These are phyloP conservation scores for Skeletonema grethae DNA, from an alignment of 108 stramenopile species.

Conservation along the genomic window DNA sequence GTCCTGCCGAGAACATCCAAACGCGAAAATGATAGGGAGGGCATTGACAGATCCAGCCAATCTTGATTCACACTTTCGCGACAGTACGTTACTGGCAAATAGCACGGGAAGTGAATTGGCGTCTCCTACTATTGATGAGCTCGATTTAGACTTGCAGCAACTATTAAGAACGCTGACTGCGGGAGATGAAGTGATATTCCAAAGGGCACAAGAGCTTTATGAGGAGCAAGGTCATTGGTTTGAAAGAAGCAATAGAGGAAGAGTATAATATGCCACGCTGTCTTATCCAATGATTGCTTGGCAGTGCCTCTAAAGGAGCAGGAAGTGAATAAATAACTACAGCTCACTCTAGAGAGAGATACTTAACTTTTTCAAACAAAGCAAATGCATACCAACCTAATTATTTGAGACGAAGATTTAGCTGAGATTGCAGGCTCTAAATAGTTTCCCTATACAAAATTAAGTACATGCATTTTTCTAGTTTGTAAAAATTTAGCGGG, in stretches of 20 bases:
- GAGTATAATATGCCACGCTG: no score
- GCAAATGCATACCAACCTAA: no score
- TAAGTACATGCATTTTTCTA: no score
- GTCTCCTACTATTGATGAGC: conserved; percentile 14
- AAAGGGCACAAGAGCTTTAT: conserved; percentile 18
- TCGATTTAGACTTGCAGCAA: conserved; percentile 27
- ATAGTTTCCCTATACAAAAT: not conserved
- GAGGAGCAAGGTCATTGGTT: conserved; percentile 19
- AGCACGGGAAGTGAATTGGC: conserved; percentile 7
- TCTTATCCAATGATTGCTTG: no score
- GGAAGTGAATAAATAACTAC: no score
- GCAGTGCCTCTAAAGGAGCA: no score
- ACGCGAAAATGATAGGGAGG: not conserved
- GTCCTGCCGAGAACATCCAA: conserved; percentile 2
- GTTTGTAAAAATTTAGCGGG: no score
- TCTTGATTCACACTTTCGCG: not conserved
- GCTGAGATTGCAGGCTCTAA: no score
- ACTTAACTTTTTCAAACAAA: no score
- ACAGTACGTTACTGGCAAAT: not conserved
- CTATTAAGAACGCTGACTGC: conserved; percentile 18
- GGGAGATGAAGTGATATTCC: conserved; percentile 27
- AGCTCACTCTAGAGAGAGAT: no score
- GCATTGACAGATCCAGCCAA: not conserved
- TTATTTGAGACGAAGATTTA: no score
- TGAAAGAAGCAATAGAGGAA: no score